Evolutionary conservation across 106 monocot genomes (phyloP), one percentile per base, ranked within the genome.

Genomic region (Xerophyta viscosa): DNA sequence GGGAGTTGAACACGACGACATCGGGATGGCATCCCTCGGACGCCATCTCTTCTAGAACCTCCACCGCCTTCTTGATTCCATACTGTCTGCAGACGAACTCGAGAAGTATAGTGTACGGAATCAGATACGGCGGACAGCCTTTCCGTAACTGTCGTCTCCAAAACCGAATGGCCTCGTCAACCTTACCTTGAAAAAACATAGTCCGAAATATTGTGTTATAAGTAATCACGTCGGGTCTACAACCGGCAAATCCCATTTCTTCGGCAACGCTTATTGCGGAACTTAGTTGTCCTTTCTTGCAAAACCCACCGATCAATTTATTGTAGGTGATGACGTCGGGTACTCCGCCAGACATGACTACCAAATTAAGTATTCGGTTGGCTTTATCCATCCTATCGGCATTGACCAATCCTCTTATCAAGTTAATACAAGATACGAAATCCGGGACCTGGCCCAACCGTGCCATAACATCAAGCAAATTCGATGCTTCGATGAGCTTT

Each of bases 271-370:
- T 12, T 0, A 76, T 33, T 2, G 90, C 90, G 12, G 53, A 48
- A 56, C 27, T 29, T 3, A 91, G 57, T 15, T 63, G 73, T 12
- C 83, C 74, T 53, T 42, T 77, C 31, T 58, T 68, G 66, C 84
- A 91, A 30, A 84, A 59, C 5, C 71, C 75, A 3, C 75, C 78
- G 17, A 91, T 68, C 62, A 91, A 62, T 57, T 77, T 91, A 48
- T 91, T 91, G 66, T 64, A 84, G 18, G 80, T 91, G 36, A 81
- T 84, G 41, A 75, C 68, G 56, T 91, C 90, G 0, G 90, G 74
- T 12, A 69, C 45, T 8, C 80, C 84, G 20, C 90, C 90, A 7
- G 80, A 81, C 62, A 91, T 57, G 41, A 84, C 60, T 74, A 81
- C 62, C 31, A 81, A 44, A 12, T 67, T 20, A 46, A 81, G 66